Evolutionary conservation across 192 early-diverging fungal genomes (phyloP), one percentile per base, ranked within the genome.

Genomic region (Allomyces arbusculus): DNA sequence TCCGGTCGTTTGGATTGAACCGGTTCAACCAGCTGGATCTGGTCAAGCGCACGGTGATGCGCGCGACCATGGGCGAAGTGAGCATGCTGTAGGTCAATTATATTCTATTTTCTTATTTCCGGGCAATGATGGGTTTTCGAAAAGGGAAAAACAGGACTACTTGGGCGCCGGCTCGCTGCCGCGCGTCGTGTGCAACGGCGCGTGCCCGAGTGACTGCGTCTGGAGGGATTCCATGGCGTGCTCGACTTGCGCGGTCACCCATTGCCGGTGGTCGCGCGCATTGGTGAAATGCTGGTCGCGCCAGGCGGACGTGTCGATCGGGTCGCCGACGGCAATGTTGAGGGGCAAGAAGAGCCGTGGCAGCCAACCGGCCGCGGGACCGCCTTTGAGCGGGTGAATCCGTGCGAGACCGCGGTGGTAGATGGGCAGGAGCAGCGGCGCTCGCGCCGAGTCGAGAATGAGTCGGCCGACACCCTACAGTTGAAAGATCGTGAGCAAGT

Each of bases 381-480:
- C 23, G 3, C n/a, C 62, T 4, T 22, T 65, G 63, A 58, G n/a
- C 1, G 20, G 64, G 67, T 72, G 20, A 4, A 66, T n/a, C 44
- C 75, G 62, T 61, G 64, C 66, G 65, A 70, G 58, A 73, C 87
- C 83, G 65, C 80, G 66, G 69, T 90, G 84, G 76, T 80, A 82
- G 69, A 89, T 74, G 61, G 89, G 84, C 3, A 92, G 66, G 9
- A 92, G 81, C 20, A 90, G 75, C 0, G 89, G 86, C 1, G 76
- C 79, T 24, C 76, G 75, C 22, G 80, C 74, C 8, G 86, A 76
- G 67, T 95, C 92, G 88, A 90, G 88, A 24, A 91, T 72, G 69
- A 95, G 73, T 28, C 92, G 78, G 16, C 85, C 88, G 11, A 95
- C 79, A 12, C 92, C 50, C 50, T 58, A 20, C 7, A 3, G 8